Base-by-base conservation (phyloP, 306 rosid species). In the Inga leiocalycina region DNA sequence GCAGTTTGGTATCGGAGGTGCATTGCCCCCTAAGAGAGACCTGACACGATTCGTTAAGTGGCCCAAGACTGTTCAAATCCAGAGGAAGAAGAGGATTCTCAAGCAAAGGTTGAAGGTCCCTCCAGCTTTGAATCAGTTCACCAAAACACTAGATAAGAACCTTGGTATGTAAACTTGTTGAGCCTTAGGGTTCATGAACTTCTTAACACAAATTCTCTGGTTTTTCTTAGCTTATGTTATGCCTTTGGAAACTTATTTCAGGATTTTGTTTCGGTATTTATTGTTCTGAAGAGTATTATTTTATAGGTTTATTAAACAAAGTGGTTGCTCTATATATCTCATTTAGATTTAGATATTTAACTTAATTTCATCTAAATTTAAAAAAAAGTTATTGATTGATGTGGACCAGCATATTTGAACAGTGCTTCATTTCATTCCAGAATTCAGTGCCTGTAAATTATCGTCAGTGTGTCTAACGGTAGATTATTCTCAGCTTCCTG, bases 121-220 rank as follows among this genome's bases (percentile, higher is more conserved):
- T 59, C 66, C 66, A n/a, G 66, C 66, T 59, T 59, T 59, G 66
- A 59, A 59, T 22, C 66, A 59, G 66, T 59, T 59, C 66, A 59
- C 66, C 15, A 59, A 59, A 22, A 59, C 66, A n/a, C 34, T 59
- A 0, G 66, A 59, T 4, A 59, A 59, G 66, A 59, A 59, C 13
- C 66, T 59, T 59, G 66, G 66, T 59, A 59, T 22, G 66, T 20
- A 57, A 57, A 8, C 24, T 57, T 66, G 8, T 52, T 15, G 6
- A n/a, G 27, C 15, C 57, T 27, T 61, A 4, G 9, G 19, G 8
- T 59, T 6, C 4, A 12, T 19, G 9, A 34, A 46, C 35, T 19
- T 75, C 10, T 52, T 12, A 5, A 45, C 39, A 19, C 24, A 8
- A 9, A 8, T 52, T 49, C 45, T 74, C 57, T 72, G n/a, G 49